Percentiles rank a stretch among this genome's conserved stretches.
Conservation (phyloP, 371 early-diverging fungal species). For the Mortierella sp. region DNA sequence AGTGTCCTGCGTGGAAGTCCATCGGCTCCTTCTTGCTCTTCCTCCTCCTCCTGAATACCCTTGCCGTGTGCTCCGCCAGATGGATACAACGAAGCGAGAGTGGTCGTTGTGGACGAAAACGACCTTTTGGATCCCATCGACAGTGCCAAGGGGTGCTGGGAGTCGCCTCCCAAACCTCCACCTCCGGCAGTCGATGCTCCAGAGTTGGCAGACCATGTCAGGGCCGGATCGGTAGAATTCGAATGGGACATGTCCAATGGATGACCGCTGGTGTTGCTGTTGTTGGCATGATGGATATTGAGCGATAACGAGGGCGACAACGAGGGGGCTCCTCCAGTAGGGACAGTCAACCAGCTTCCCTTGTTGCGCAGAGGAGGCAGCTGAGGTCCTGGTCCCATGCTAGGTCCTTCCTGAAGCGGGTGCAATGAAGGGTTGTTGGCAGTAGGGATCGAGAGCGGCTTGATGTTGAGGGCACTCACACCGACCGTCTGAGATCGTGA, state of each 20-base stretch:
- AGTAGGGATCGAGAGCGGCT: constrained; percentile 34
- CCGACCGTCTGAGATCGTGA: constrained; percentile 35
- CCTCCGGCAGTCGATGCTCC: constrained; percentile 10
- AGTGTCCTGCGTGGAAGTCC: background rate
- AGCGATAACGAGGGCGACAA: constrained; percentile 32
- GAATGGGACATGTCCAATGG: constrained; percentile 29
- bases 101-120: constrained; percentile 23
- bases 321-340: constrained; percentile 8
- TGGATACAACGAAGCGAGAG: constrained; percentile 14
- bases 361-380: constrained; percentile 21
- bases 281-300: background rate
- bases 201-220: constrained; percentile 35
- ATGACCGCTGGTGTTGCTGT: background rate
- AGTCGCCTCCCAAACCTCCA: background rate
- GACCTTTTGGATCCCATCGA: constrained; percentile 24
- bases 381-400: background rate
- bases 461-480: constrained; percentile 38
- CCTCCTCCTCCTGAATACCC: constrained; percentile 41
- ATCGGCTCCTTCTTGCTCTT: constrained; percentile 8
- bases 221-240: constrained; percentile 22
- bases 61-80: background rate
- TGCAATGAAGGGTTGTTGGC: constrained; percentile 12
- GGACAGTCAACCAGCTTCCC: constrained; percentile 46
- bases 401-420: constrained; percentile 29
- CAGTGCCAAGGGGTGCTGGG: background rate